These are phyloP conservation scores for Cardiospermum halicacabum DNA, from an alignment of 345 rosid genomes.

Conservation along the genomic window DNA sequence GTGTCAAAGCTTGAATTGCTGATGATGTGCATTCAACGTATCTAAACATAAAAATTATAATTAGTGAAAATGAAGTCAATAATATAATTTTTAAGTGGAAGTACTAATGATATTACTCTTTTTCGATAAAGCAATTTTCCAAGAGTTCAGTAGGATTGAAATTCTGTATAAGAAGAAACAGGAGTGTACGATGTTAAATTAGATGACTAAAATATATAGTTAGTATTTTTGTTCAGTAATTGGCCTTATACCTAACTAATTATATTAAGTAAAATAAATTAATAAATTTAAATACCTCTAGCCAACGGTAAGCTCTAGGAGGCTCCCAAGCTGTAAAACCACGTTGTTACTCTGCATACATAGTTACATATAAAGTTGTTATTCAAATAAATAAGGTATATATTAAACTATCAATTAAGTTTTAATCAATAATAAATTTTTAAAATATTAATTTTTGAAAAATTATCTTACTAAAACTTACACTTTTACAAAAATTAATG, in stretches of 20 bases:
- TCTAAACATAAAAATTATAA: conserved; percentile 16
- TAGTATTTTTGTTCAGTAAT: too few relatives aligned
- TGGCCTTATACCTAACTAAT: not conserved
- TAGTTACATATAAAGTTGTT: too few relatives aligned
- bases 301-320: conserved; percentile 40
- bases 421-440: too few relatives aligned
- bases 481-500: too few relatives aligned
- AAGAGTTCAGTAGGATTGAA: conserved; percentile 52
- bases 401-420: too few relatives aligned
- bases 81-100: not conserved
- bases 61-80: not conserved
- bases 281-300: conserved; percentile 31
- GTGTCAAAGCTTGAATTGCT: conserved; percentile 34
- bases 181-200: too few relatives aligned
- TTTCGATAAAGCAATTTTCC: conserved; percentile 40
- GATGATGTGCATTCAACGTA: conserved; percentile 53
- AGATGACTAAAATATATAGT: not conserved
- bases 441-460: too few relatives aligned
- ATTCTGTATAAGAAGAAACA: conserved; percentile 26
- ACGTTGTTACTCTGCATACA: conserved; percentile 42
- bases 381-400: too few relatives aligned
- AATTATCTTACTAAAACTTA: too few relatives aligned
- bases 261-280: not conserved
- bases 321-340: conserved; percentile 57
- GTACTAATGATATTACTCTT: conserved; percentile 41